Evolutionary conservation across 139 green algal genomes (phyloP).

Genomic region (Chlorella sp.): DNA sequence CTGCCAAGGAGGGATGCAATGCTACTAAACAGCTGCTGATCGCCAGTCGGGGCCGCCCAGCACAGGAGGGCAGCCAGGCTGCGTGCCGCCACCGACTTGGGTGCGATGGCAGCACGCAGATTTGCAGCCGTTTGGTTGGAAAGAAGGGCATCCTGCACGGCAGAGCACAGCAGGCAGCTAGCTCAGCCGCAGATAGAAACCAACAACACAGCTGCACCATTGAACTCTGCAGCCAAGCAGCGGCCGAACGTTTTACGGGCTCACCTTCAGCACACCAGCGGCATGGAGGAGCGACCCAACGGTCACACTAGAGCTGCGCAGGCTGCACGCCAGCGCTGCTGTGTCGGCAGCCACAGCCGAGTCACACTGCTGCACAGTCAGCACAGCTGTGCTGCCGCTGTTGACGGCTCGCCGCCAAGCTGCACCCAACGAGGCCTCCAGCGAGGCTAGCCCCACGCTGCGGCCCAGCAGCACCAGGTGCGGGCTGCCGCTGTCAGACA

Average conservation of each 20-base stretch:
- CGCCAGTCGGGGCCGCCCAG: neutral
- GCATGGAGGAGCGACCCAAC: slow-evolving; percentile 66
- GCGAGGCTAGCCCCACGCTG: neutral
- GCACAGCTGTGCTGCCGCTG: neutral
- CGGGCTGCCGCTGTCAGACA: neutral
- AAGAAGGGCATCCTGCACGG: slow-evolving; percentile 66
- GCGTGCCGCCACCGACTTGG: slow-evolving; percentile 60
- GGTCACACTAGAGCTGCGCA: neutral
- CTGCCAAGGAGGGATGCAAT: slow-evolving; percentile 57
- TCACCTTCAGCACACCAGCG: slow-evolving; percentile 65
- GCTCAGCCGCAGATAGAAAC: neutral
- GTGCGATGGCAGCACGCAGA: slow-evolving; percentile 51
- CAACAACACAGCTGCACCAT: neutral
- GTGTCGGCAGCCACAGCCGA: slow-evolving; percentile 14
- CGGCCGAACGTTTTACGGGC: too few relatives aligned
- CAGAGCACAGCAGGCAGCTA: neutral
- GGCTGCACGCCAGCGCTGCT: neutral
- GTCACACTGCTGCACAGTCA: slow-evolving; percentile 47
- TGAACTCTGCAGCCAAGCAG: too few relatives aligned
- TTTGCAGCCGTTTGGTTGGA: slow-evolving; percentile 53
- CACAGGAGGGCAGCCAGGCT: neutral
- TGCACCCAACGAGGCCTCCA: slow-evolving; percentile 2
- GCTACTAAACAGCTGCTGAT: slow-evolving; percentile 55
- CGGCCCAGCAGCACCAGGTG: slow-evolving; percentile 29
- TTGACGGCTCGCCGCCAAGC: neutral